Evolutionary conservation across 2,329 filamentous ascomycete species (phyloP), one percentile per base, ranked within the genome.

Genomic region (Monosporascus sp.): DNA sequence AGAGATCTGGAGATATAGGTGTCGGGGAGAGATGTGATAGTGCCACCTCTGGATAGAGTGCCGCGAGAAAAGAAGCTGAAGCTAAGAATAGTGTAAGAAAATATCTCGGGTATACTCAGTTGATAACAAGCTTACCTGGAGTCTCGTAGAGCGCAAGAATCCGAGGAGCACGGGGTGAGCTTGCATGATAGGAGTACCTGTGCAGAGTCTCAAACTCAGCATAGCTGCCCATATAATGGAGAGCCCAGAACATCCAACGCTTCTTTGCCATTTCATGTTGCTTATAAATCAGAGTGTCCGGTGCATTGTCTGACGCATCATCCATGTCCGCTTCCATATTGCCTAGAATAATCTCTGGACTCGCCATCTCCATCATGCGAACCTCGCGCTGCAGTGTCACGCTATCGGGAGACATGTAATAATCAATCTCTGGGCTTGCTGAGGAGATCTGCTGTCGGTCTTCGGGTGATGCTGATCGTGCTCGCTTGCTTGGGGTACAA

Each of bases 241-340:
- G 68, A 1, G 76, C 76, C 27, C 78, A 83, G 36, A 86, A 71
- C 71, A 90, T 78, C 82, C 82, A 86, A 41, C 79, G 69, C 60
- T 82, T 81, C 62, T 81, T 80, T 56, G 81, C 77, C 48, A 81
- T 70, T 53, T 80, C 79, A 4, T 80, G 61, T 49, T 79, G 76
- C 59, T 74, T 72, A 59, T 77, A 79, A 20, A 81, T 66, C 38
- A 70, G 74, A 3, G 76, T 72, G 51, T 80, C 76, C 0, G 70
- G 65, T 14, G 74, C 69, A 22, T 66, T 72, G 51, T 80, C 76
- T 1, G 70, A 65, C 11, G 74, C 69, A 22, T 66, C 67, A 9
- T 72, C 71, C 71, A 77, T 78, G 43, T 74, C 72, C 57, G 81
- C 76, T 35, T 77, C 81, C 38, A 87, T 71, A 4, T 81, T 76